phyloP scores from a whole-genome alignment of 257 asterid genomes.

The Plantago major region DNA sequence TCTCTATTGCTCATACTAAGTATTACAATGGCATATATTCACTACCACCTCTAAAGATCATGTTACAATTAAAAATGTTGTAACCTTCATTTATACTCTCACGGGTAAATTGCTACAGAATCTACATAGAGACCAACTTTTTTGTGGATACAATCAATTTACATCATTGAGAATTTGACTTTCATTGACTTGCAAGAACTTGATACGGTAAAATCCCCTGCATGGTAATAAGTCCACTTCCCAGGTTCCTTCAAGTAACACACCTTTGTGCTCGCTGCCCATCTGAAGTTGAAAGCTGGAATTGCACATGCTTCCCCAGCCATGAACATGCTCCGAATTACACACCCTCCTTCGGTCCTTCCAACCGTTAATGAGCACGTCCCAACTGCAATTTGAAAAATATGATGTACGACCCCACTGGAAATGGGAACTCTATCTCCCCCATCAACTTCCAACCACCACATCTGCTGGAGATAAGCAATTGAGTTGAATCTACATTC shows the following conservation, averaged over 20 bases:
- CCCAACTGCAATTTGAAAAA: slow-evolving; percentile 81
- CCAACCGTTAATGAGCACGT: slow-evolving; percentile 49
- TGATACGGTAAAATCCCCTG: slow-evolving; percentile 61
- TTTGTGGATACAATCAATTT: slow-evolving; percentile 88
- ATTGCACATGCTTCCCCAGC: slow-evolving; percentile 86
- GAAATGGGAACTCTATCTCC: slow-evolving; percentile 80
- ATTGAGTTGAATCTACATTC: slow-evolving; percentile 53
- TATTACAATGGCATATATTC: not conserved
- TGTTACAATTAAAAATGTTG: slow-evolving; percentile 50
- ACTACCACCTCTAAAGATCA: slow-evolving; percentile 15
- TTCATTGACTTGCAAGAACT: slow-evolving; percentile 33
- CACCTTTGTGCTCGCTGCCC: slow-evolving; percentile 71
- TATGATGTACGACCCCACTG: slow-evolving; percentile 72
- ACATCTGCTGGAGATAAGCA: slow-evolving; percentile 90
- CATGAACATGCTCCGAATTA: slow-evolving; percentile 72
- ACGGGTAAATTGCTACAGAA: slow-evolving; percentile 67
- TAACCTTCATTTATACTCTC: slow-evolving; percentile 52
- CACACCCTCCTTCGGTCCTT: slow-evolving; percentile 63
- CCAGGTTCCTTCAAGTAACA: slow-evolving; percentile 76
- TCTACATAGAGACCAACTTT: slow-evolving; percentile 92
- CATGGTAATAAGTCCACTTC: slow-evolving; percentile 64
- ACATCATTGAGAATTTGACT: slow-evolving; percentile 84
- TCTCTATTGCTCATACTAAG: not conserved
- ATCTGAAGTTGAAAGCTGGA: slow-evolving; percentile 69
- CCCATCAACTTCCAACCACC: slow-evolving; percentile 98